Percentiles rank a stretch among this genome's conserved stretches.
These are phyloP conservation scores for Trichomonas gallinae DNA, from an alignment of 208 protist genomes.

Conservation along the genomic window DNA sequence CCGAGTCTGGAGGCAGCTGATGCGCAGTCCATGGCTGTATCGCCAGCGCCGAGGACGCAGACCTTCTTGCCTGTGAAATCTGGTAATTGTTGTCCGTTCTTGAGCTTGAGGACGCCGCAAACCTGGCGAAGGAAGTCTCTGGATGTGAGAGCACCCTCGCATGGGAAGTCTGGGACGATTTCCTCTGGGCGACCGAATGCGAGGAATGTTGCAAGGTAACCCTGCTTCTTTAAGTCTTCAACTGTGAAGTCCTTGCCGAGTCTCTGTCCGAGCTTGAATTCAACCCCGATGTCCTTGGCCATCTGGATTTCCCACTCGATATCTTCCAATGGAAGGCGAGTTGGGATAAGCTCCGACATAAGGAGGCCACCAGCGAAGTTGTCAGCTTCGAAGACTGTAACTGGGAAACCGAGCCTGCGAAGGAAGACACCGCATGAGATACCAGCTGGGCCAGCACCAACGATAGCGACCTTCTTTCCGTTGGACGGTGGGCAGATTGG, in stretches of 20 bases:
- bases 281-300: slow-evolving; percentile 60
- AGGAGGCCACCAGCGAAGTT: slow-evolving; percentile 55
- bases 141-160: slow-evolving; percentile 52
- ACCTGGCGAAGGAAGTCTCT: slow-evolving; percentile 57
- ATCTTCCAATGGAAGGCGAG: slow-evolving; percentile 56
- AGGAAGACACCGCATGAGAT: slow-evolving; percentile 62
- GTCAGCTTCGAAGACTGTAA: slow-evolving; percentile 63
- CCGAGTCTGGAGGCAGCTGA: slow-evolving; percentile 56
- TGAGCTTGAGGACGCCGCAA: slow-evolving; percentile 52
- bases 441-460: slow-evolving; percentile 60
- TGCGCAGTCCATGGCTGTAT: slow-evolving; percentile 67
- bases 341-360: slow-evolving; percentile 57
- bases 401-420: slow-evolving; percentile 59
- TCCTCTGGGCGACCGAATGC: slow-evolving; percentile 53
- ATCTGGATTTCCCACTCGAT: slow-evolving; percentile 61
- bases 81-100: slow-evolving; percentile 39
- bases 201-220: slow-evolving; percentile 57
- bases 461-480: slow-evolving; percentile 14
- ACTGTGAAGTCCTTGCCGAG: slow-evolving; percentile 54
- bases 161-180: background rate
- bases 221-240: slow-evolving; percentile 52
- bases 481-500: slow-evolving; percentile 43
- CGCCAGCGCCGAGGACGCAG: slow-evolving; percentile 65
- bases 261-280: slow-evolving; percentile 33
- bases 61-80: slow-evolving; percentile 54